Percentiles rank a stretch among this genome's conserved stretches.
These are phyloP conservation scores for Colletotrichum eremochloae DNA, from an alignment of 2,329 filamentous ascomycete species.

Conservation along the genomic window DNA sequence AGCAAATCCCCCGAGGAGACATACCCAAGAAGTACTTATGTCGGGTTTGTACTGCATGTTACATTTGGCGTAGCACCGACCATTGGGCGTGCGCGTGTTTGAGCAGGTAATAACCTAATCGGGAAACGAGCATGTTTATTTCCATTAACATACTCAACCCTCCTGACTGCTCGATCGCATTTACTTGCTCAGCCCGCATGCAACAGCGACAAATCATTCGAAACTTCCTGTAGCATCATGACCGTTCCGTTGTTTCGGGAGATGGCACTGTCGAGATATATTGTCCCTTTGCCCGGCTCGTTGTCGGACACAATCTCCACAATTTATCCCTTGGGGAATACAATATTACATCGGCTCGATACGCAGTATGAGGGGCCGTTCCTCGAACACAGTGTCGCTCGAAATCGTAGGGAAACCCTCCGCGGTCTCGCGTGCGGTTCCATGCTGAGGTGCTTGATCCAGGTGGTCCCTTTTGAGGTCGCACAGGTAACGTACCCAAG, in stretches of 20 bases:
- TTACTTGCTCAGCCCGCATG: conserved; percentile 31
- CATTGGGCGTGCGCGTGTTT: conserved; percentile 33
- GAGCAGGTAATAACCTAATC: conserved; percentile 40
- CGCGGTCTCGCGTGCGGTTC: neutral
- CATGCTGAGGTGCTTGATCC: too few species aligned
- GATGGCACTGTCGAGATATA: neutral
- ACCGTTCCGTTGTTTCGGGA: neutral
- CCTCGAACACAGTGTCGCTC: neutral
- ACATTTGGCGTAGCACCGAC: conserved; percentile 1
- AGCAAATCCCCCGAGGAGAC: neutral
- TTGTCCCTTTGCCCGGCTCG: neutral
- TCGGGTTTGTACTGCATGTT: neutral
- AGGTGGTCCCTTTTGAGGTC: too few species aligned
- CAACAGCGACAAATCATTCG: too few species aligned
- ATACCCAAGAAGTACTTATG: neutral
- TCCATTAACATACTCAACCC: neutral
- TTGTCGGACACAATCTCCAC: neutral
- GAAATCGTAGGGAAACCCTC: neutral
- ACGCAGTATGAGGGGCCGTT: neutral
- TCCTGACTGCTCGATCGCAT: neutral
- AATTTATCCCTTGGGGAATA: neutral
- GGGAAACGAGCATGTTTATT: conserved; percentile 8
- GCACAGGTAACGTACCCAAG: too few species aligned
- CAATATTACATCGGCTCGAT: conserved; percentile 19
- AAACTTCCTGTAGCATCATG: neutral